Evolutionary conservation across 805 yeast species (phyloP).

Genomic region (Kregervanrija delftensis): DNA sequence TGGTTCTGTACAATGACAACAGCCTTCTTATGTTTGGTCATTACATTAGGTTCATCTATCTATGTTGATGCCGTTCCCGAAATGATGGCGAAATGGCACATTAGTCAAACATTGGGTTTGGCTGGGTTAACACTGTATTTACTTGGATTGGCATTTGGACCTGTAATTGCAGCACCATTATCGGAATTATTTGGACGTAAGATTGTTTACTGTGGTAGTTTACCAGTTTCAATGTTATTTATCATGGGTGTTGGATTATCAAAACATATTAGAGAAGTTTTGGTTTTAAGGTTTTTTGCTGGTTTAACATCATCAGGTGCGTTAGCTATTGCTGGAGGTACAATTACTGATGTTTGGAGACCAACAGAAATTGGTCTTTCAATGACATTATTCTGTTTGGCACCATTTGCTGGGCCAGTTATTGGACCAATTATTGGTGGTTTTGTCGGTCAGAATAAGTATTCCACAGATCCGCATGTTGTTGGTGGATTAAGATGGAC

Average conservation of each 20-base stretch:
- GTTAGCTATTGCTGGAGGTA: slow-evolving; percentile 79
- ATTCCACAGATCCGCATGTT: slow-evolving; percentile 8
- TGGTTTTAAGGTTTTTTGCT: slow-evolving; percentile 66
- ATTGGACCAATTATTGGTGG: slow-evolving; percentile 73
- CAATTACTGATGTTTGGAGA: slow-evolving; percentile 71
- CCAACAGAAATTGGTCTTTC: slow-evolving; percentile 62
- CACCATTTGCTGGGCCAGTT: slow-evolving; percentile 78
- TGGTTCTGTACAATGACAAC: slow-evolving; percentile 63
- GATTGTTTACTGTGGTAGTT: slow-evolving; percentile 48
- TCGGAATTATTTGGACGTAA: slow-evolving; percentile 67
- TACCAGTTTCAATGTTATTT: slow-evolving; percentile 64
- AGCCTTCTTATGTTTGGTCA: slow-evolving; percentile 59
- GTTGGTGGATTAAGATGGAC: slow-evolving; percentile 60
- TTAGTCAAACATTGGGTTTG: slow-evolving; percentile 53
- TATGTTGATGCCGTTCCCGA: slow-evolving; percentile 61
- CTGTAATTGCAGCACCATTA: slow-evolving; percentile 64
- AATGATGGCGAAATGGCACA: slow-evolving; percentile 39
- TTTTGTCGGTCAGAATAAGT: slow-evolving; percentile 50
- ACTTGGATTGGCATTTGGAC: slow-evolving; percentile 66
- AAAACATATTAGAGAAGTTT: slow-evolving; percentile 48
- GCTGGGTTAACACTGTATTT: slow-evolving; percentile 66
- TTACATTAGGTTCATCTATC: slow-evolving; percentile 70
- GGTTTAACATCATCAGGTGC: slow-evolving; percentile 80
- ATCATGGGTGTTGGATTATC: slow-evolving; percentile 70
- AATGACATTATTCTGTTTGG: slow-evolving; percentile 71